phyloP scores from a whole-genome alignment of 2,329 filamentous ascomycete species.

The Calonectria henricotiae region DNA sequence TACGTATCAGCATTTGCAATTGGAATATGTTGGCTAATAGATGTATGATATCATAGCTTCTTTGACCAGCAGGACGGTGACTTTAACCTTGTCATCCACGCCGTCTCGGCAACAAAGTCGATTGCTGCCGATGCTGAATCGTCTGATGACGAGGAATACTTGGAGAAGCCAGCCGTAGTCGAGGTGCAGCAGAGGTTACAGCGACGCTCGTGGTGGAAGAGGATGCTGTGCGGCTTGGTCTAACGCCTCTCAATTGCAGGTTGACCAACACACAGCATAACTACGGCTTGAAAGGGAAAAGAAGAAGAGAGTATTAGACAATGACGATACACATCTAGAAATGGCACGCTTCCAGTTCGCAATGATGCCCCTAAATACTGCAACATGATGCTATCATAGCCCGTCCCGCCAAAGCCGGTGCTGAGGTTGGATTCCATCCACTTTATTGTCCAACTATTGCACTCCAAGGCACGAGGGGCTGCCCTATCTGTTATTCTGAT shows the following conservation, averaged over 20 bases:
- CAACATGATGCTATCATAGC: not conserved
- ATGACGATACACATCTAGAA: not conserved
- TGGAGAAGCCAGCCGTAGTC: constrained; percentile 42
- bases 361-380: not conserved
- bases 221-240: constrained; percentile 52
- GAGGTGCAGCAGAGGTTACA: constrained; percentile 18
- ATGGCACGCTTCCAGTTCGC: not conserved
- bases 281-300: not conserved
- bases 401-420: too few species aligned
- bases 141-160: constrained; percentile 49
- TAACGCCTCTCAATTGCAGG: constrained; percentile 27
- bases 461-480: too few species aligned
- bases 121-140: constrained; percentile 29
- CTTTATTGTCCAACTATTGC: too few species aligned
- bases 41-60: constrained; percentile 70
- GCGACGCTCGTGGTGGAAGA: constrained; percentile 47
- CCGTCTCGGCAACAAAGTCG: constrained; percentile 52
- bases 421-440: too few species aligned
- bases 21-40: constrained; percentile 39
- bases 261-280: not conserved
- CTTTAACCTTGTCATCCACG: constrained; percentile 64
- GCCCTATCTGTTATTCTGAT: too few species aligned
- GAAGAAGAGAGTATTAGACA: not conserved
- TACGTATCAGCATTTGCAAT: not conserved
- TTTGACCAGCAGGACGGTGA: constrained; percentile 82